phyloP scores from a whole-genome alignment of 768 basidiomycete genomes.

The Termitomyces sp. region DNA sequence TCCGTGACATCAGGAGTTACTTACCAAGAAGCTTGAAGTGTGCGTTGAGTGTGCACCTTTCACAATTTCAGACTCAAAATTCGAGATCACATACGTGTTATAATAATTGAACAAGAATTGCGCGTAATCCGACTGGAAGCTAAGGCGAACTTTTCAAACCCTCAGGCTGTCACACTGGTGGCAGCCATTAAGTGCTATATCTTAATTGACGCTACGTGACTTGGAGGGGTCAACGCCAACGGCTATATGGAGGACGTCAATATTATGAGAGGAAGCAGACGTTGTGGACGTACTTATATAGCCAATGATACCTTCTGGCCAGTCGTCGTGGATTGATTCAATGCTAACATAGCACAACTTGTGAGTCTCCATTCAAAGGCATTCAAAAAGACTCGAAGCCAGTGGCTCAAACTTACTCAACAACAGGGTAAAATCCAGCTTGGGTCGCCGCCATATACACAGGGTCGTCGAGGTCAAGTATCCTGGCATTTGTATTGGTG shows the following conservation, averaged over 20 bases:
- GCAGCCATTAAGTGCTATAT: too few relatives aligned
- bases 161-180: too few relatives aligned
- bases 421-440: conserved; percentile 27
- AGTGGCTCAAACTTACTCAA: conserved; percentile 20
- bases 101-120: too few relatives aligned
- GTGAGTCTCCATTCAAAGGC: background rate
- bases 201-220: too few relatives aligned
- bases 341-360: conserved; percentile 16
- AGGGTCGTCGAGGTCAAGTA: conserved; percentile 30
- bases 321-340: conserved; percentile 27
- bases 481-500: conserved; percentile 27
- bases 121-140: too few relatives aligned
- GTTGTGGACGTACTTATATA: conserved; percentile 26
- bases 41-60: too few relatives aligned
- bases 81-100: too few relatives aligned
- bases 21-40: too few relatives aligned
- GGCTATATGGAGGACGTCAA: conserved; percentile 14
- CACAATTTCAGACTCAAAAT: too few relatives aligned
- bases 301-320: conserved; percentile 29
- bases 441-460: conserved; percentile 24
- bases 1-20: too few relatives aligned
- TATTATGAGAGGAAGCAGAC: too few relatives aligned
- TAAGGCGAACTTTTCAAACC: too few relatives aligned
- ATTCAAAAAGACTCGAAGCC: background rate
- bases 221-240: conserved; percentile 28